phyloP scores from a whole-genome alignment of 345 rosid species.

The Citropsis articulata region DNA sequence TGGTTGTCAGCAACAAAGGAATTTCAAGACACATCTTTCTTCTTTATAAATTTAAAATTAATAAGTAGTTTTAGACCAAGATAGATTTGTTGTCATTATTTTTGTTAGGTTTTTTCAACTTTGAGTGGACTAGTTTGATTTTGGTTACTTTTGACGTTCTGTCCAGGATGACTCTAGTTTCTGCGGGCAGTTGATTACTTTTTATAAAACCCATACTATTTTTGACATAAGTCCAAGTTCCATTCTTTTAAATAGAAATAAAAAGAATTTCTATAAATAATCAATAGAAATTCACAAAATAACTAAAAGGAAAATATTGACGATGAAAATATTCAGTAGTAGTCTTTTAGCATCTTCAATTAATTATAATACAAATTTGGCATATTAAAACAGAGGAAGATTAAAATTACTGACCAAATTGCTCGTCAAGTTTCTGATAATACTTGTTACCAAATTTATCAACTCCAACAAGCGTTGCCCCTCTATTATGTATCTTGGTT shows the following conservation, averaged over 20 bases:
- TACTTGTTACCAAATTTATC: conserved; percentile 94
- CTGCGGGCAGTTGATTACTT: background rate
- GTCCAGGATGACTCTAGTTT: background rate
- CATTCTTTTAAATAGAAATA: background rate
- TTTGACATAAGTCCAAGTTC: background rate
- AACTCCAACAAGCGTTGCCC: conserved; percentile 79
- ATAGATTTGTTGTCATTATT: background rate
- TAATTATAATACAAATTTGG: background rate
- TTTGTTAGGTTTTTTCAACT: background rate
- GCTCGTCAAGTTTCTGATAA: conserved; percentile 70
- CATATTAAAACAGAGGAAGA: background rate
- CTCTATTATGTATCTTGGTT: conserved; percentile 88
- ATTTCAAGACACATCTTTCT: background rate
- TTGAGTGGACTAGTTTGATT: background rate
- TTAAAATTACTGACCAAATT: conserved; percentile 50
- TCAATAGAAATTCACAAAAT: background rate
- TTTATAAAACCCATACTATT: background rate
- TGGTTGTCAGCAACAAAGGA: background rate
- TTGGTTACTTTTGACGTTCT: background rate
- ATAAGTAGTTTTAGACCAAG: background rate
- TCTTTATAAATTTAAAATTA: background rate
- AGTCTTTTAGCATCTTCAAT: background rate
- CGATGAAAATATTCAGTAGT: background rate
- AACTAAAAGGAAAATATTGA: background rate
- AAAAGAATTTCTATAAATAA: background rate